Percentiles rank a stretch among this genome's conserved stretches.
Conservation (phyloP, 192 early-diverging fungal genomes). For the Piromyces finnis region DNA sequence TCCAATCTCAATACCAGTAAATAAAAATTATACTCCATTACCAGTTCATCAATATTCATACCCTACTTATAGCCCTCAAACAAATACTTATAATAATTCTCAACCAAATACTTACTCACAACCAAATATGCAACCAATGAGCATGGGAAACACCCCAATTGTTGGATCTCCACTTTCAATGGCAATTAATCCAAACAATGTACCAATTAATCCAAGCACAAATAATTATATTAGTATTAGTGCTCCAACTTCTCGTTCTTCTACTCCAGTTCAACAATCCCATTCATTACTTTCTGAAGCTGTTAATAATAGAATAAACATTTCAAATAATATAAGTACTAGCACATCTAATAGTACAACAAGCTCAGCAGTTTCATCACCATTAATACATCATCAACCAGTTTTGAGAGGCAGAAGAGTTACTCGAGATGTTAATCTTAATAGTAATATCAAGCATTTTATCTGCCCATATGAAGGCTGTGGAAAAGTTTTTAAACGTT, state of each 20-base stretch:
- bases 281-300: not conserved
- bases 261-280: not conserved
- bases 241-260: not conserved
- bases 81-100: no score
- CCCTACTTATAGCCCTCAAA: not conserved
- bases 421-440: not conserved
- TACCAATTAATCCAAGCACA: not conserved
- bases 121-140: not conserved
- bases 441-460: not conserved
- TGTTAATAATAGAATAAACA: not conserved
- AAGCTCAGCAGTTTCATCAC: not conserved
- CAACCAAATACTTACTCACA: no score
- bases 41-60: not conserved
- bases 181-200: not conserved
- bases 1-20: not conserved
- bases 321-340: not conserved
- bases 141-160: not conserved
- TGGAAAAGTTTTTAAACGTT: conserved; percentile 40
- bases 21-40: not conserved
- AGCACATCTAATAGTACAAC: not conserved
- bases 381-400: not conserved
- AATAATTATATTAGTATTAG: not conserved
- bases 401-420: not conserved
- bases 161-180: not conserved
- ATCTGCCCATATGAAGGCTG: not conserved